Conservation (phyloP, 192 early-diverging fungal genomes). For the Rhizoclosmatium sp. region DNA sequence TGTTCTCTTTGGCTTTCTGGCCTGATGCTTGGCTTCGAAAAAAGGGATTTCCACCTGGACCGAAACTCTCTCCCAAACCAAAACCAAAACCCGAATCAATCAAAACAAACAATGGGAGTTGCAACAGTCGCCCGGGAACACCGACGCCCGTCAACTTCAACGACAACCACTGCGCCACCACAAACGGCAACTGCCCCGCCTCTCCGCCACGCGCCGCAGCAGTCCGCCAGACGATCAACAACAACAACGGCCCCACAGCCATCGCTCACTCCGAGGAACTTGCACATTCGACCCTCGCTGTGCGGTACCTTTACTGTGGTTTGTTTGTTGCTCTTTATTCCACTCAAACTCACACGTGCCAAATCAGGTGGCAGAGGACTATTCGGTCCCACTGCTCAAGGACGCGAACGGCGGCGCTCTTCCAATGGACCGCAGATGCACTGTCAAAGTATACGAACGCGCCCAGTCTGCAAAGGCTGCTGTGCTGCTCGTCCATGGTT, state of each 20-base stretch:
- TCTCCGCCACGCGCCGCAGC: too few species aligned
- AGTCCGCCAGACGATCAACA: neutral
- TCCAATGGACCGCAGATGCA: conserved; percentile 53
- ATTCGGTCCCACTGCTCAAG: conserved; percentile 40
- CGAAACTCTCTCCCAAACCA: too few species aligned
- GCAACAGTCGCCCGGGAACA: too few species aligned
- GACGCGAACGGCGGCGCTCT: conserved; percentile 37
- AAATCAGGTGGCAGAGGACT: conserved; percentile 41
- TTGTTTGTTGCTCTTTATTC: too few species aligned
- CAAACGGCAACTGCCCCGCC: too few species aligned
- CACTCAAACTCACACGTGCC: too few species aligned
- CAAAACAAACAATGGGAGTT: too few species aligned
- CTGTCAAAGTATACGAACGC: conserved; percentile 37
- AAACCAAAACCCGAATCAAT: too few species aligned
- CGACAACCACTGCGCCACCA: too few species aligned
- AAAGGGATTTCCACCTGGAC: too few species aligned
- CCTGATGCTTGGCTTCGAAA: neutral
- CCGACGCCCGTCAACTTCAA: too few species aligned
- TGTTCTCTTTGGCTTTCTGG: neutral
- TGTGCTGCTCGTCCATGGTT: conserved; percentile 54
- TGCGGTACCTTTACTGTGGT: conserved; percentile 33
- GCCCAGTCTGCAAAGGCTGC: conserved; percentile 41
- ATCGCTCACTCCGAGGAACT: neutral
- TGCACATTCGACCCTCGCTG: conserved; percentile 2
- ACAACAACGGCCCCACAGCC: neutral